Base-by-base conservation (phyloP, 148 eudicot genomes). In the Vaccinium macrocarpon region DNA sequence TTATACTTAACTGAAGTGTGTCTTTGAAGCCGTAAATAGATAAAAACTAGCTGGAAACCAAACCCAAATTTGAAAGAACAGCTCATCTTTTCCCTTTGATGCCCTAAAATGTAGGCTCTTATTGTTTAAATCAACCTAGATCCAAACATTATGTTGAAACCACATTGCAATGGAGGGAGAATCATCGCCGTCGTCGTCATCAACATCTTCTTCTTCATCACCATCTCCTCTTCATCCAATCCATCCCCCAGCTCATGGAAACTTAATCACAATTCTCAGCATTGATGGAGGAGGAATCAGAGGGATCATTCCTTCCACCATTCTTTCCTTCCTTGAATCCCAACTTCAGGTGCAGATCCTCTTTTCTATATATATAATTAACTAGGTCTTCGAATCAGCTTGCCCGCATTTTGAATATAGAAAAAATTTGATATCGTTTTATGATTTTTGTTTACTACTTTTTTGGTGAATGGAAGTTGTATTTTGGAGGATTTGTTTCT, bases 221-320 rank as follows among this genome's bases (percentile, higher is more conserved):
- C 4, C 8, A 61, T 61, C 66, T 61, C 71, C 71, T 32, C 46
- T 64, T 64, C 71, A 64, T 61, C 25, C 66, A 61, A 61, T 61
- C 66, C 66, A 61, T 8, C 74, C 84, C 66, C 89, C 87, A 51
- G 21, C 55, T 23, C 21, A 79, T n/a, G 96, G 94, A 25, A 84
- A 88, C 5, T 86, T 93, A 51, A 86, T 93, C 80, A 92, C 94
- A 1, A 85, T 93, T 78, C 87, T 93, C 27, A 92, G 93, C 83
- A 92, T 93, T 64, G 96, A 93, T 80, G 94, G 96, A 18, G 96
- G 96, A 59, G 96, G 96, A 6, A 78, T 93, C 50, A 82, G 91
- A 79, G 96, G 94, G 27, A 85, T 92, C 55, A 88, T 93, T 64
- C 90, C 93, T 1, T 88, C 70, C 0, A 86, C 86, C 38, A 85